Percentiles rank a stretch among this genome's conserved stretches.
phyloP scores from a whole-genome alignment of 2,329 filamentous ascomycete genomes.

The Coniella vitis region DNA sequence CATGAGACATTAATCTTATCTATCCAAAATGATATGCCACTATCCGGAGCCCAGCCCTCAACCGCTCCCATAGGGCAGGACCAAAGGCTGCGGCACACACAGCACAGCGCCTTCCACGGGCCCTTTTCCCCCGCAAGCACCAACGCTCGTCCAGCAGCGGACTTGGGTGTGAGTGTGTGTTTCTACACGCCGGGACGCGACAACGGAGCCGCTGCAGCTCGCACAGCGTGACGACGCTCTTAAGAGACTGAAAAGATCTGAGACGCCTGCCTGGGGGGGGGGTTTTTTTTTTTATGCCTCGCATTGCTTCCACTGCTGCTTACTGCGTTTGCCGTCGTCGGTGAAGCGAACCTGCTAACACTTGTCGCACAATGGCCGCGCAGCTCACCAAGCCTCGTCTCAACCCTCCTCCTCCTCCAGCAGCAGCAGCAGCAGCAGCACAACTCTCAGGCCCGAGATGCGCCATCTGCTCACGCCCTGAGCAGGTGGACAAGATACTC shows the following conservation, averaged over 20 bases:
- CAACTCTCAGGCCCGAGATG: slow-evolving; percentile 6
- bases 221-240: slow-evolving; percentile 40
- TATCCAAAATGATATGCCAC: slow-evolving; percentile 32
- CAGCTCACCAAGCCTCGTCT: background rate
- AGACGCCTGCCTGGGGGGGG: slow-evolving; percentile 37
- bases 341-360: slow-evolving; percentile 4
- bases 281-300: too few relatives aligned
- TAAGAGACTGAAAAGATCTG: slow-evolving; percentile 70
- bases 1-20: slow-evolving; percentile 15
- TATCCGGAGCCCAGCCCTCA: slow-evolving; percentile 47
- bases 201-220: slow-evolving; percentile 43
- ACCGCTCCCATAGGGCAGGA: slow-evolving; percentile 37
- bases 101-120: background rate
- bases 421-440: background rate
- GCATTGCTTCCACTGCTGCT: slow-evolving; percentile 1
- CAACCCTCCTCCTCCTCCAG: background rate
- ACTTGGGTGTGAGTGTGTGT: slow-evolving; percentile 4
- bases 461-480: slow-evolving; percentile 8
- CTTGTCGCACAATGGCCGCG: slow-evolving; percentile 2
- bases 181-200: slow-evolving; percentile 17
- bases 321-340: slow-evolving; percentile 1
- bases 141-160: background rate
- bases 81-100: slow-evolving; percentile 57
- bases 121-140: too few relatives aligned
- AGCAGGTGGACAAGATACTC: slow-evolving; percentile 18